Evolutionary conservation across 2,329 filamentous ascomycete species (phyloP).

Genomic region (Aschersonia sp.): DNA sequence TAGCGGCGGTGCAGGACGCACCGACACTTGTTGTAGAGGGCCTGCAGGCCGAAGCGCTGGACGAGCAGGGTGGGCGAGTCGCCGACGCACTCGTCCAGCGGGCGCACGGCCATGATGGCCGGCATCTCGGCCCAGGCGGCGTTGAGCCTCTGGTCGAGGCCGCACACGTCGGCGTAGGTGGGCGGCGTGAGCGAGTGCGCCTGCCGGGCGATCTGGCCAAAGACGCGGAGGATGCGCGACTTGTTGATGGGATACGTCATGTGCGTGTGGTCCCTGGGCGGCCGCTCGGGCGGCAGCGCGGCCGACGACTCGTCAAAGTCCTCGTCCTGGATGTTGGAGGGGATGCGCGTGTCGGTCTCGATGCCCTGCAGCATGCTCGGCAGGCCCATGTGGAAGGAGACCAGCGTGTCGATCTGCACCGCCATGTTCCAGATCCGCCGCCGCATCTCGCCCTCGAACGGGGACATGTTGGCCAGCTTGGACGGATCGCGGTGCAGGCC

Average conservation of each 20-base stretch:
- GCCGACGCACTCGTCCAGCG: slow-evolving; percentile 32
- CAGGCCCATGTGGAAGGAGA: slow-evolving; percentile 53
- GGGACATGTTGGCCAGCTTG: slow-evolving; percentile 32
- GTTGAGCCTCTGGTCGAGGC: slow-evolving; percentile 29
- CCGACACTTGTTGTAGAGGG: slow-evolving; percentile 38
- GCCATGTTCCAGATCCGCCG: slow-evolving; percentile 38
- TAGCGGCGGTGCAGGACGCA: slow-evolving; percentile 42
- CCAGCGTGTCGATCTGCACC: slow-evolving; percentile 45
- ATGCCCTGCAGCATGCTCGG: slow-evolving; percentile 50
- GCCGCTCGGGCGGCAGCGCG: slow-evolving; percentile 40
- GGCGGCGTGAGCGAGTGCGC: slow-evolving; percentile 33
- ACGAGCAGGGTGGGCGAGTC: slow-evolving; percentile 31
- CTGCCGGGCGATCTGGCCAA: slow-evolving; percentile 33
- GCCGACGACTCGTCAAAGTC: slow-evolving; percentile 44
- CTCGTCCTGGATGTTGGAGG: slow-evolving; percentile 48
- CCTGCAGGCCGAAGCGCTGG: slow-evolving; percentile 36
- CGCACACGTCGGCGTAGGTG: slow-evolving; percentile 32
- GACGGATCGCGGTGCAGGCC: slow-evolving; percentile 41
- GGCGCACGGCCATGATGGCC: slow-evolving; percentile 29
- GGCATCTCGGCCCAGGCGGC: slow-evolving; percentile 31
- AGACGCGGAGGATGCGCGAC: slow-evolving; percentile 28
- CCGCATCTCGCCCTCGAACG: slow-evolving; percentile 39
- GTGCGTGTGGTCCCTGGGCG: slow-evolving; percentile 42
- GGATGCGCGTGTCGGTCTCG: slow-evolving; percentile 46
- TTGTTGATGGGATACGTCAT: slow-evolving; percentile 41